These are phyloP conservation scores for Paulownia fortunei DNA, from an alignment of 257 asterid species.

Conservation along the genomic window DNA sequence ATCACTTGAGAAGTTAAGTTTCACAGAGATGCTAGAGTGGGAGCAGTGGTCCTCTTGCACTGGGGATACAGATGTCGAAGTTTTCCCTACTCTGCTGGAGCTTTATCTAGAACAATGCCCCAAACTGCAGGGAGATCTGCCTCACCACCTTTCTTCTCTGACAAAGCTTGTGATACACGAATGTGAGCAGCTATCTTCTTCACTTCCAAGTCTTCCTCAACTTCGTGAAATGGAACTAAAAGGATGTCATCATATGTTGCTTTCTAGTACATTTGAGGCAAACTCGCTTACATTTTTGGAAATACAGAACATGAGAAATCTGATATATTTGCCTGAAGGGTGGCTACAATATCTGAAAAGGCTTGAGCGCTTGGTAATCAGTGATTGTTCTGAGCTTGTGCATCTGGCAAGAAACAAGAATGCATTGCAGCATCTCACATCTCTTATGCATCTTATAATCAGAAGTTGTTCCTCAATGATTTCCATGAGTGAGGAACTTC, in stretches of 20 bases:
- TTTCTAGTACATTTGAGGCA: constrained; percentile 30
- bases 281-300: constrained; percentile 45
- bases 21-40: constrained; percentile 53
- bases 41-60: constrained; percentile 40
- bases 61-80: constrained; percentile 25
- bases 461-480: constrained; percentile 42
- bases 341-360: constrained; percentile 32
- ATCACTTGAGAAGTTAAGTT: constrained; percentile 44
- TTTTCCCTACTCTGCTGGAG: constrained; percentile 47
- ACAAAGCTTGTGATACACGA: constrained; percentile 41
- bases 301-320: constrained; percentile 43
- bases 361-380: constrained; percentile 43
- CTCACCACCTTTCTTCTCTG: constrained; percentile 41
- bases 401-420: constrained; percentile 37
- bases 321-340: constrained; percentile 43
- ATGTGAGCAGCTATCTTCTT: constrained; percentile 41
- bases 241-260: constrained; percentile 39
- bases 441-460: constrained; percentile 49
- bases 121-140: constrained; percentile 45
- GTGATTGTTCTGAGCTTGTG: constrained; percentile 39
- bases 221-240: constrained; percentile 43
- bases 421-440: constrained; percentile 37
- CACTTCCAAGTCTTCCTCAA: constrained; percentile 44
- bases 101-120: constrained; percentile 53
- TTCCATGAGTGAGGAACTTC: constrained; percentile 43